Evolutionary conservation across 768 basidiomycete species (phyloP).

Genomic region (Trametes punicea): DNA sequence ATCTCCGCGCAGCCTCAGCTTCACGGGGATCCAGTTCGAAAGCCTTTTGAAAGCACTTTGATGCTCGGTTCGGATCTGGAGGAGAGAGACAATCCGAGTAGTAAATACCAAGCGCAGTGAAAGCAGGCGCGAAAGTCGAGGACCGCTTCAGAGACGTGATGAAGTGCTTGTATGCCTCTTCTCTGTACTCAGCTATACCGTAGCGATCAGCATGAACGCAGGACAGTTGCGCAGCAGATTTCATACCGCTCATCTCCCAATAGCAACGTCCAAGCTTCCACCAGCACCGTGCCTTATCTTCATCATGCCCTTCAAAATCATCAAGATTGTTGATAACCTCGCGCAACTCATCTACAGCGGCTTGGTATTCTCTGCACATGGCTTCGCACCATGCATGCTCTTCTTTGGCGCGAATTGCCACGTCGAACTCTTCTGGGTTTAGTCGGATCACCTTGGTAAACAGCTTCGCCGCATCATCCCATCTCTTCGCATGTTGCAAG

Average conservation of each 20-base stretch:
- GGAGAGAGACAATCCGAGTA: conserved; percentile 71
- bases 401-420: conserved; percentile 65
- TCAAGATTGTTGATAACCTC: conserved; percentile 45
- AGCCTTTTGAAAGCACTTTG: conserved; percentile 97
- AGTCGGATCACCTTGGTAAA: conserved; percentile 60
- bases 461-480: conserved; percentile 59
- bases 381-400: conserved; percentile 84
- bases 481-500: conserved; percentile 57
- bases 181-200: conserved; percentile 42
- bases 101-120: conserved; percentile 90
- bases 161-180: conserved; percentile 75
- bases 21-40: conserved; percentile 95
- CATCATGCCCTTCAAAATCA: conserved; percentile 42
- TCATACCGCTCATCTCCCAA: conserved; percentile 69
- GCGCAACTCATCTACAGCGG: conserved; percentile 47
- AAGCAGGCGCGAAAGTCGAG: conserved; percentile 81
- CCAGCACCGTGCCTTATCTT: conserved; percentile 72
- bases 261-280: conserved; percentile 82
- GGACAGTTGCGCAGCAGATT: not conserved
- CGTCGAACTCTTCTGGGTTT: conserved; percentile 41
- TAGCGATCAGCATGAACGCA: not conserved
- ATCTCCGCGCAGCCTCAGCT: conserved; percentile 73
- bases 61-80: conserved; percentile 78
- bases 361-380: conserved; percentile 45
- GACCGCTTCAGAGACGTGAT: conserved; percentile 75